Evolutionary conservation across 441 rosid genomes (phyloP).

Genomic region (Jatropha multifida): DNA sequence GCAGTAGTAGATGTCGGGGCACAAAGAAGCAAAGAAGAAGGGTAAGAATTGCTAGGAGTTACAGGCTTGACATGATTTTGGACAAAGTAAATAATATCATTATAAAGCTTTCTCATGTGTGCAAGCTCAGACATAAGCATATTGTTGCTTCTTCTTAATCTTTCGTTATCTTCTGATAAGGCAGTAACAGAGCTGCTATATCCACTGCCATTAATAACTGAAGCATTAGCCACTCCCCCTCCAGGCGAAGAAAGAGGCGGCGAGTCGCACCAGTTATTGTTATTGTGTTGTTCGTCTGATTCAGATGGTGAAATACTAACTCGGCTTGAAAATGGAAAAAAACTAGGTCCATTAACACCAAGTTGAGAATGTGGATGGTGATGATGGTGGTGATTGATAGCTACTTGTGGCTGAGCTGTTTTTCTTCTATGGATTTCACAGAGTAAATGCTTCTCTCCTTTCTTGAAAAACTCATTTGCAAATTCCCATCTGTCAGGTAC

Average conservation of each 20-base stretch:
- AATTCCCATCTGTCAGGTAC: conserved; percentile 99
- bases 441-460: conserved; percentile 85
- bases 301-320: conserved; percentile 55
- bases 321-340: conserved; percentile 55
- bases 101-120: conserved; percentile 90
- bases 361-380: conserved; percentile 36
- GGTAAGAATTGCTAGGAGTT: conserved; percentile 56
- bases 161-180: conserved; percentile 77
- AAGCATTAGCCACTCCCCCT: conserved; percentile 17
- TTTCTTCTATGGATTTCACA: conserved; percentile 92
- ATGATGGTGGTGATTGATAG: conserved; percentile 47
- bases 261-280: conserved; percentile 67
- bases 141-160: conserved; percentile 72
- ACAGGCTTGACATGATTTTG: conserved; percentile 93
- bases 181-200: conserved; percentile 47
- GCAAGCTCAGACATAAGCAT: conserved; percentile 81
- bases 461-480: conserved; percentile 86
- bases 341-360: conserved; percentile 38
- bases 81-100: conserved; percentile 87
- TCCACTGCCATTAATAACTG: conserved; percentile 19
- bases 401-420: conserved; percentile 63
- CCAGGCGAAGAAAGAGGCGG: conserved; percentile 51
- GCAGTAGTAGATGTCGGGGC: conserved; percentile 28
- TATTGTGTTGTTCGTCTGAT: conserved; percentile 47
- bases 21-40: conserved; percentile 48